These are phyloP conservation scores for Tephrocybe sp. DNA, from an alignment of 768 basidiomycete species.

Conservation along the genomic window DNA sequence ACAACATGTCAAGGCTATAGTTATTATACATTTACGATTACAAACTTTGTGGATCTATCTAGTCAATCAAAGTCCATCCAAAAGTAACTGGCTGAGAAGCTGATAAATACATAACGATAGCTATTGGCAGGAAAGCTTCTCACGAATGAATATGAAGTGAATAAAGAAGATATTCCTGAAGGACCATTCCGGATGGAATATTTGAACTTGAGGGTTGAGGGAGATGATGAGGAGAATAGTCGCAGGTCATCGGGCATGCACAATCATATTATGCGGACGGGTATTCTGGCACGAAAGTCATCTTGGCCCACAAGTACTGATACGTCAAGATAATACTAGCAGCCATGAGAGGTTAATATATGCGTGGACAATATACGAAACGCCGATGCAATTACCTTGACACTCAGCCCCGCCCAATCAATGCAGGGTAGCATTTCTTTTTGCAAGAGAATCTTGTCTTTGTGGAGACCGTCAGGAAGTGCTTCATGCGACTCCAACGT, in stretches of 20 bases:
- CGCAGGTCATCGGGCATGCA: not conserved
- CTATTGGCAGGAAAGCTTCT: not conserved
- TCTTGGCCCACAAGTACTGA: slow-evolving; percentile 68
- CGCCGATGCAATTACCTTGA: slow-evolving; percentile 50
- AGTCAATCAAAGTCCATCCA: too few species aligned
- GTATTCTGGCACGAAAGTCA: slow-evolving; percentile 59
- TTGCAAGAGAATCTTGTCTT: slow-evolving; percentile 53
- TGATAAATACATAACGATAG: not conserved
- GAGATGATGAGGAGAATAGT: not conserved
- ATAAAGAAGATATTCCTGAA: not conserved
- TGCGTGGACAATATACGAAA: slow-evolving; percentile 1
- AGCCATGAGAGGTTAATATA: slow-evolving; percentile 9
- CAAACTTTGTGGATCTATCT: too few species aligned
- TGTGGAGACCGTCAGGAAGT: slow-evolving; percentile 70
- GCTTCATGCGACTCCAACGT: slow-evolving; percentile 43
- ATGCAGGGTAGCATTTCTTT: slow-evolving; percentile 64
- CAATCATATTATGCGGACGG: slow-evolving; percentile 54
- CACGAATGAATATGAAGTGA: not conserved
- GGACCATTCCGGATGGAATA: not conserved
- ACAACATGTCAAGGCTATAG: too few species aligned
- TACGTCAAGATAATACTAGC: slow-evolving; percentile 72
- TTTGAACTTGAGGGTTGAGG: not conserved
- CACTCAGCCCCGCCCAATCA: slow-evolving; percentile 65
- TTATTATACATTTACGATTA: too few species aligned
- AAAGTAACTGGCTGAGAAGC: too few species aligned